These are phyloP conservation scores for Carex parvula DNA, from an alignment of 176 grass and related monocot genomes.

Conservation along the genomic window DNA sequence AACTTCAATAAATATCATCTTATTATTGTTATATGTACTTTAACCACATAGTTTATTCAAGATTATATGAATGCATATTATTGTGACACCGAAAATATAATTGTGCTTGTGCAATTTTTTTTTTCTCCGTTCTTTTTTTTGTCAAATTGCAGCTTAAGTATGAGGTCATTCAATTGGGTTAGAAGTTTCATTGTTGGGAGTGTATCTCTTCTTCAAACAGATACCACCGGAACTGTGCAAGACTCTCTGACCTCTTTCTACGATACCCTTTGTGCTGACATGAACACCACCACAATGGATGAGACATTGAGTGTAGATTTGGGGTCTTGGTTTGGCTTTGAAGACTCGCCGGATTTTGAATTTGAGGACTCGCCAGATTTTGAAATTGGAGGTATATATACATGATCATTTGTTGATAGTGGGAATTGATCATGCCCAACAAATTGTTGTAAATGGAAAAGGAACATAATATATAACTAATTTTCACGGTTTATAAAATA, in stretches of 20 bases:
- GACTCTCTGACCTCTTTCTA: conserved; percentile 27
- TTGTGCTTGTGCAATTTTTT: neutral
- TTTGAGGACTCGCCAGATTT: neutral
- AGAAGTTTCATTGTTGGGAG: conserved; percentile 21
- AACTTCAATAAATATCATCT: neutral
- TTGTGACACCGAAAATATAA: neutral
- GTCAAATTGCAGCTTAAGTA: conserved; percentile 9
- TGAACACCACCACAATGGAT: neutral
- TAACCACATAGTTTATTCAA: neutral
- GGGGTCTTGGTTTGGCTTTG: neutral
- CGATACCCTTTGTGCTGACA: conserved; percentile 2
- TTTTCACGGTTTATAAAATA: neutral
- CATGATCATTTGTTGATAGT: neutral
- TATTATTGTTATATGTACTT: no score
- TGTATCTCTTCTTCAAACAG: conserved; percentile 14
- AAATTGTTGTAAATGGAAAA: neutral
- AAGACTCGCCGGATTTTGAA: neutral
- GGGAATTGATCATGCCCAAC: neutral
- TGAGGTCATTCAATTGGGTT: conserved; percentile 19
- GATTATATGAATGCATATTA: neutral
- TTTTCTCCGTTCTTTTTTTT: neutral
- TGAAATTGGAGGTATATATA: conserved; percentile 6
- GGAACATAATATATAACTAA: neutral
- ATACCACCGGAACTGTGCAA: neutral
- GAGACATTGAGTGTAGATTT: neutral